Evolutionary conservation across 75 land plant species (phyloP), one percentile per base, ranked within the genome.

Genomic region (Pinus albicaulis): DNA sequence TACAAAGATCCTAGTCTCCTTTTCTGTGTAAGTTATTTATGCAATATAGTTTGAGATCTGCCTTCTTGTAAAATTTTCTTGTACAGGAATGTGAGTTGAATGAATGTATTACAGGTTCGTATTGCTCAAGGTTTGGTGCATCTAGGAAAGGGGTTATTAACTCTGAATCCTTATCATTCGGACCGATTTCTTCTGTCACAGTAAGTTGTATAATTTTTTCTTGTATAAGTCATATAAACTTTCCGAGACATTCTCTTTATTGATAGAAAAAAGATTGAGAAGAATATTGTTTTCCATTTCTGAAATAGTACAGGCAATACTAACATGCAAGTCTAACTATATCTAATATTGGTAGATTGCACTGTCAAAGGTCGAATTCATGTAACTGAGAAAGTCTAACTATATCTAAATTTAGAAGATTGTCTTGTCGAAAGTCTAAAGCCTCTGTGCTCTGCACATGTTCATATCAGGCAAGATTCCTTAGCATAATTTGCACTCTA

Each of bases 101-200:
- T 71, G 48, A n/a, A 56, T 38, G 20, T 17, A 85, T 12, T 91
- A 78, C 92, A 96, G 99, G 99, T 96, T 5, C 85, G 99, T 34
- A 96, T 96, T 78, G 99, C 99, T 68, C 99, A 96, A 87, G 99
- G 99, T 59, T 89, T 96, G 68, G 95, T 94, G 15, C 99, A 96
- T 82, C 61, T 96, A 82, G 99, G 99, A 13, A 96, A 96, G 82
- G 99, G 99, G 23, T 76, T 96, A 58, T 71, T 96, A 77, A 92
- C 98, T 3, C 91, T 96, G 28, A 82, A 87, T 70, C 99, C 99
- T 26, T 94, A 96, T 72, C 99, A 96, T 83, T 94, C 99, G 55
- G 99, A 96, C 64, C 81, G 98, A n/a, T 96, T 92, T 76, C 80
- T 96, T 60, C 68, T 96, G 19, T 92, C 98, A 3, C 97, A 90